Percentiles rank a stretch among this genome's conserved stretches.
Conservation (phyloP, 2,329 filamentous ascomycete species). For the Rhinocladiella similis region DNA sequence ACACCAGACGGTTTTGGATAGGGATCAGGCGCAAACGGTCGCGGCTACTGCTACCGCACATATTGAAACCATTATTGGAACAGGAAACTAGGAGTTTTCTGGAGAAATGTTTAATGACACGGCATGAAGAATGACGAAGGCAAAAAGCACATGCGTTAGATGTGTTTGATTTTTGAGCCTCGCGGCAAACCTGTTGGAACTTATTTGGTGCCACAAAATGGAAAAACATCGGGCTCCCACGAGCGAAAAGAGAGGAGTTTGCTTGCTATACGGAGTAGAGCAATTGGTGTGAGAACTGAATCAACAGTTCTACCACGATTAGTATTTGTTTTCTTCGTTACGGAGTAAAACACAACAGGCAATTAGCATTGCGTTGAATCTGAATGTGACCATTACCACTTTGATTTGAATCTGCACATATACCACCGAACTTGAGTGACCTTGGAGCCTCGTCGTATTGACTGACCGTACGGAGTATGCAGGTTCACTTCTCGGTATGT, state of each 20-base stretch:
- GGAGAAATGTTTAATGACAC: conserved; percentile 23
- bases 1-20: conserved; percentile 12
- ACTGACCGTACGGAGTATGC: too few species aligned
- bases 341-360: too few species aligned
- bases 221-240: conserved; percentile 18
- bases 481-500: too few species aligned
- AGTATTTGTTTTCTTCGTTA: too few species aligned
- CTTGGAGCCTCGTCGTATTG: too few species aligned
- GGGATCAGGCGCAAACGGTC: conserved; percentile 9
- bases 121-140: conserved; percentile 16
- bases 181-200: conserved; percentile 8
- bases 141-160: not conserved
- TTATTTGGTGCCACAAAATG: conserved; percentile 6
- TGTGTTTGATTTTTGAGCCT: conserved; percentile 5
- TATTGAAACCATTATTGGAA: not conserved
- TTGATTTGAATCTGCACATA: too few species aligned
- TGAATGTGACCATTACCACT: too few species aligned
- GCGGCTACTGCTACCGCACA: conserved; percentile 28
- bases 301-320: too few species aligned
- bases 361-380: too few species aligned
- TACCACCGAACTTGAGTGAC: too few species aligned
- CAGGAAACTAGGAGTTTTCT: not conserved
- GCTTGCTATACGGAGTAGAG: not conserved
- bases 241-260: conserved; percentile 13
- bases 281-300: too few species aligned